Evolutionary conservation across 179 eudicot genomes (phyloP), one percentile per base, ranked within the genome.

Genomic region (Carnegiea gigantea): DNA sequence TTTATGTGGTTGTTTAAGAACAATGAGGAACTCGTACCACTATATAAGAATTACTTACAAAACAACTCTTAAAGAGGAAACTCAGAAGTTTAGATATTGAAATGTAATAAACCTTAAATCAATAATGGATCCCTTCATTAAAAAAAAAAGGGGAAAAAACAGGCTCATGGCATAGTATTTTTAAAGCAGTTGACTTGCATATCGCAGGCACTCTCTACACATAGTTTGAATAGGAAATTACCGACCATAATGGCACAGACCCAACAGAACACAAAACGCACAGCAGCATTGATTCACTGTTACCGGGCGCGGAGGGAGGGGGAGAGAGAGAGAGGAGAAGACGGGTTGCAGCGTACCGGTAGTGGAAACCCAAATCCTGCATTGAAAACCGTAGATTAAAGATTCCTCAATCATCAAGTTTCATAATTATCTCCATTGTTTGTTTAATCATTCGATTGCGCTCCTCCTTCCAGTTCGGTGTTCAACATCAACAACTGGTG

Each of bases 401-500:
- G 40, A 57, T 77, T 62, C 80, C 73, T 49, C 80, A 77, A 77
- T 77, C n/a, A 60, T 77, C 62, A 43, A 76, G 20, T 20, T 28
- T 18, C 43, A n/a, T 23, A 62, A 38, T 62, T 2, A 28, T 57
- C 84, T 48, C 51, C 43, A 72, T 57, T 83, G 9, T 64, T 51
- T 79, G 3, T 64, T 81, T 28, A 77, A 77, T 81, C 57, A 72
- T 59, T 70, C 36, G 9, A 65, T 60, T 43, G n/a, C 40, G 5
- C 73, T 70, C 48, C 28, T 21, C 44, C 44, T 40, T 40, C 67
- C 13, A 76, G 84, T 62, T 79, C 70, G 68, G 62, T 80, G 70
- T 81, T 86, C 80, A 80, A 81, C 84, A 65, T 77, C 86, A 78
- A 48, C 65, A 68, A 49, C 78, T 48, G 79, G 36, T 65, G 68